Percentiles rank a stretch among this genome's conserved stretches.
Evolutionary conservation across 768 basidiomycete genomes (phyloP).

Genomic region (Lactarius hatsudake): DNA sequence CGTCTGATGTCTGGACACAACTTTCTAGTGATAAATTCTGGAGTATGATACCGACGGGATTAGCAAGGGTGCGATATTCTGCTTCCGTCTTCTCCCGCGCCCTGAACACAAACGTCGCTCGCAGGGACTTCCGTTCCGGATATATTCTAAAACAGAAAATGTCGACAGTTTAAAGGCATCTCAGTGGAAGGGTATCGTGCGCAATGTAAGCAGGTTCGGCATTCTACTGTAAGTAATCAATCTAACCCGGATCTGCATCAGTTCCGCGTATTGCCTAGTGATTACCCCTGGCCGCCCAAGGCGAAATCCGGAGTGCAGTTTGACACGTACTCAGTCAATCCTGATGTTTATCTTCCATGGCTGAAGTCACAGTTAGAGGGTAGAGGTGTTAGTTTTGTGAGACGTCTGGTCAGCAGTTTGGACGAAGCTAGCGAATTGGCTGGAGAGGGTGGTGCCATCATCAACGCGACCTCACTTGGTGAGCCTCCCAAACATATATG

Average conservation of each 20-base stretch:
- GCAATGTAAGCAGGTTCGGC: slow-evolving; percentile 35
- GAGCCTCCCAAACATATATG: slow-evolving; percentile 14
- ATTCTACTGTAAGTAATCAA: too few species aligned
- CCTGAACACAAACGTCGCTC: background rate
- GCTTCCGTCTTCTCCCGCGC: background rate
- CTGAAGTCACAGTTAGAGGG: slow-evolving; percentile 41
- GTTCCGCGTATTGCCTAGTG: slow-evolving; percentile 31
- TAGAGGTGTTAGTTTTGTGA: slow-evolving; percentile 45
- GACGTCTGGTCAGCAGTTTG: slow-evolving; percentile 41
- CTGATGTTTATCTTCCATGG: slow-evolving; percentile 50
- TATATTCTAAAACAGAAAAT: slow-evolving; percentile 33
- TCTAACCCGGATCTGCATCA: background rate
- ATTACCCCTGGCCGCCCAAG: slow-evolving; percentile 37
- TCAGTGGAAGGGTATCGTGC: slow-evolving; percentile 42
- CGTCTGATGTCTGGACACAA: background rate
- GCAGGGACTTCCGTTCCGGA: slow-evolving; percentile 39
- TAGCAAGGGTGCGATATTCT: slow-evolving; percentile 38
- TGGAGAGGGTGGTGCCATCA: slow-evolving; percentile 39
- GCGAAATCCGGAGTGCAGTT: slow-evolving; percentile 42
- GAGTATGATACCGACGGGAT: slow-evolving; percentile 44
- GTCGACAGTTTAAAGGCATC: slow-evolving; percentile 23
- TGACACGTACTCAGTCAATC: slow-evolving; percentile 49
- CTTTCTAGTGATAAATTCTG: slow-evolving; percentile 43
- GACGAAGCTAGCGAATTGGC: slow-evolving; percentile 45
- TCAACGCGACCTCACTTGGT: slow-evolving; percentile 60